phyloP scores from a whole-genome alignment of 169 alveolate species.

The Eimeria necatrix region DNA sequence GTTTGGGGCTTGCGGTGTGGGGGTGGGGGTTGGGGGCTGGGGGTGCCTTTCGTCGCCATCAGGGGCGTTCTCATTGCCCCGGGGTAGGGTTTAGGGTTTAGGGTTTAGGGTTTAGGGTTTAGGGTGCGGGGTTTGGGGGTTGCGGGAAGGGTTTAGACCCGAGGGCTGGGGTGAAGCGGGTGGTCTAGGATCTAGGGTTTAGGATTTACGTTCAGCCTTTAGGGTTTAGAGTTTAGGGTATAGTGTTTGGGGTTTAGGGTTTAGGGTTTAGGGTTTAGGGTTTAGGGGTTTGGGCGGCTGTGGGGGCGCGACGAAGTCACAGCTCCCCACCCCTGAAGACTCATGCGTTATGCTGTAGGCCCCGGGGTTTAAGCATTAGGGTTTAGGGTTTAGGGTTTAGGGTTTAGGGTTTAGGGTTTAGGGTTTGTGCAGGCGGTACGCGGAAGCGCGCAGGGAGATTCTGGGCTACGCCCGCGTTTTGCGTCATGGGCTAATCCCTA shows the following conservation, averaged over 20 bases:
- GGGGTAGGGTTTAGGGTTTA: not conserved
- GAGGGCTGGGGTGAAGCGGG: too few species aligned
- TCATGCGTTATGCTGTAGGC: constrained; percentile 35
- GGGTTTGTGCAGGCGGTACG: constrained; percentile 57
- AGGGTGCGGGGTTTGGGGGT: not conserved
- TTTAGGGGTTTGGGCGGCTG: too few species aligned
- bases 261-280: too few species aligned
- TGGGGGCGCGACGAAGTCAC: too few species aligned
- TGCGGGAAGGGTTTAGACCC: too few species aligned
- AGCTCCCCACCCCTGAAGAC: too few species aligned
- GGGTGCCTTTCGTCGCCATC: constrained; percentile 91
- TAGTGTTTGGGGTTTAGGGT: too few species aligned
- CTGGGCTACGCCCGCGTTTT: constrained; percentile 94
- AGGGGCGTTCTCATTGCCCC: constrained; percentile 90
- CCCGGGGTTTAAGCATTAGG: too few species aligned
- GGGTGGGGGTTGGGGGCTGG: not conserved
- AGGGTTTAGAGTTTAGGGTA: too few species aligned
- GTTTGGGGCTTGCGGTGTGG: not conserved
- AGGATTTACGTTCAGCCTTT: too few species aligned
- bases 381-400: not conserved
- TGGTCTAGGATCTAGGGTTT: too few species aligned
- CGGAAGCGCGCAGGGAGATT: constrained; percentile 84
- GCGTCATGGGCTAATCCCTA: constrained; percentile 96
- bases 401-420: constrained; percentile 29
- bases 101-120: not conserved